A percentile compares a stretch with the other conserved stretches of the same genome.
phyloP scores from a whole-genome alignment of 805 yeast species.

The Lipomyces starkeyi region DNA sequence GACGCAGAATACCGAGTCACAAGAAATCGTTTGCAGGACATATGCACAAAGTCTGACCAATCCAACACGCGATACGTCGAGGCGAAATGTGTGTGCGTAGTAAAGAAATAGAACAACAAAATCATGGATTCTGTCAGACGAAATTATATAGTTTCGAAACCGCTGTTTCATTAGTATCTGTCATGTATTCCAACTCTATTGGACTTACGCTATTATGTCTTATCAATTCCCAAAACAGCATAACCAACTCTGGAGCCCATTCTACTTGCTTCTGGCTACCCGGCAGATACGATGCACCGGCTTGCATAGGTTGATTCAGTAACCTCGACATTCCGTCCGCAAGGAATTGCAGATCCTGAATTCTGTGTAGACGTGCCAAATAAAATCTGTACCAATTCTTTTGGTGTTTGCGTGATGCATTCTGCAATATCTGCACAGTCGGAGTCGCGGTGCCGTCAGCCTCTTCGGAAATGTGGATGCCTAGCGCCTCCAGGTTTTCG shows the following conservation, averaged over 20 bases:
- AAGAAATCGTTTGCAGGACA: slow-evolving; percentile 43
- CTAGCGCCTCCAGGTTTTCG: slow-evolving; percentile 23
- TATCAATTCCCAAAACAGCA: slow-evolving; percentile 75
- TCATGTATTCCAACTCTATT: neutral
- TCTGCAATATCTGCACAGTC: slow-evolving; percentile 18
- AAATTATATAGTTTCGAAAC: slow-evolving; percentile 47
- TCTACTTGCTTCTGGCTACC: slow-evolving; percentile 41
- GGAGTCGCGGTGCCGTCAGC: slow-evolving; percentile 12
- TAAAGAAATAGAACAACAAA: slow-evolving; percentile 60
- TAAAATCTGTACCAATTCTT: slow-evolving; percentile 45
- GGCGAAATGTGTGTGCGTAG: slow-evolving; percentile 59
- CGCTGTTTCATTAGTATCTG: slow-evolving; percentile 36
- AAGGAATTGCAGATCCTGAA: slow-evolving; percentile 47
- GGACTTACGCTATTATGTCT: slow-evolving; percentile 64
- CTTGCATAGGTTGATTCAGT: slow-evolving; percentile 50
- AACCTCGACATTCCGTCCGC: slow-evolving; percentile 43
- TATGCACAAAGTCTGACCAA: slow-evolving; percentile 46
- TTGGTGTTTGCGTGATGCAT: slow-evolving; percentile 12
- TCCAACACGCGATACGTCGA: slow-evolving; percentile 41
- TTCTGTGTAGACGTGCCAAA: slow-evolving; percentile 45
- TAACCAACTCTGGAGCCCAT: slow-evolving; percentile 63
- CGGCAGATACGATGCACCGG: slow-evolving; percentile 43
- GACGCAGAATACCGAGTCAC: slow-evolving; percentile 40
- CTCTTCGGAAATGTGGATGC: slow-evolving; percentile 15
- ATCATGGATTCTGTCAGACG: slow-evolving; percentile 58